Conservation (phyloP, 2,329 filamentous ascomycete genomes). For the Colletotrichum endophyticum region DNA sequence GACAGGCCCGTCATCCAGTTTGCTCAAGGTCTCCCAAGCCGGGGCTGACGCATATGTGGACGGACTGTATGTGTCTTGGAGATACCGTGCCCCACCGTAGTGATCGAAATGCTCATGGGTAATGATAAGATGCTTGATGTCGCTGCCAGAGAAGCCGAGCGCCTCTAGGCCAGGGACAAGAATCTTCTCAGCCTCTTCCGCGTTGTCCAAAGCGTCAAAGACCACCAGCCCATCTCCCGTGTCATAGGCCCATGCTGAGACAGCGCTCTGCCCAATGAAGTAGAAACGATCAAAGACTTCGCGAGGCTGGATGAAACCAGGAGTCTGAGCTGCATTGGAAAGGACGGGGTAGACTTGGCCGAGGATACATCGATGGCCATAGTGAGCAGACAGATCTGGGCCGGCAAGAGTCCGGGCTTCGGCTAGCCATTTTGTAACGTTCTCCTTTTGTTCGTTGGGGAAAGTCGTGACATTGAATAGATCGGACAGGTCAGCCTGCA, state of each 20-base stretch:
- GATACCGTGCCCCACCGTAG: slow-evolving; percentile 28
- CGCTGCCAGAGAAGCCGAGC: slow-evolving; percentile 24
- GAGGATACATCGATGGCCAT: slow-evolving; percentile 10
- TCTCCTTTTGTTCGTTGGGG: slow-evolving; percentile 7
- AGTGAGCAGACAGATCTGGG: neutral
- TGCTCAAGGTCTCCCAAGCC: slow-evolving; percentile 10
- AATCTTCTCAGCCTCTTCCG: slow-evolving; percentile 6
- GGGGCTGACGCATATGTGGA: slow-evolving; percentile 21
- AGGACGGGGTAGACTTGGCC: slow-evolving; percentile 5
- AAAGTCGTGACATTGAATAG: slow-evolving; percentile 4
- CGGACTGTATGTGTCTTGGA: slow-evolving; percentile 25
- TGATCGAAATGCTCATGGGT: slow-evolving; percentile 33
- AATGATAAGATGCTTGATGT: slow-evolving; percentile 32
- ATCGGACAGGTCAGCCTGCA: neutral
- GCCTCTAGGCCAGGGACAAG: neutral
- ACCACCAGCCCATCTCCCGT: slow-evolving; percentile 27
- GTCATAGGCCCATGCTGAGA: slow-evolving; percentile 30
- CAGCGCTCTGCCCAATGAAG: slow-evolving; percentile 25
- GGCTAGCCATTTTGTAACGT: neutral
- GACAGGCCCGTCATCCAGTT: neutral
- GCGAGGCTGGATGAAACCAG: slow-evolving; percentile 23
- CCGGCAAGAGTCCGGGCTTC: neutral
- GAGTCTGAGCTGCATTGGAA: neutral
- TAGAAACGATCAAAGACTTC: slow-evolving; percentile 26
- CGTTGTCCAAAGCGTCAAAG: neutral